Conservation (phyloP, 1,284 basidiomycete genomes). For the Fomitopsis palustris region DNA sequence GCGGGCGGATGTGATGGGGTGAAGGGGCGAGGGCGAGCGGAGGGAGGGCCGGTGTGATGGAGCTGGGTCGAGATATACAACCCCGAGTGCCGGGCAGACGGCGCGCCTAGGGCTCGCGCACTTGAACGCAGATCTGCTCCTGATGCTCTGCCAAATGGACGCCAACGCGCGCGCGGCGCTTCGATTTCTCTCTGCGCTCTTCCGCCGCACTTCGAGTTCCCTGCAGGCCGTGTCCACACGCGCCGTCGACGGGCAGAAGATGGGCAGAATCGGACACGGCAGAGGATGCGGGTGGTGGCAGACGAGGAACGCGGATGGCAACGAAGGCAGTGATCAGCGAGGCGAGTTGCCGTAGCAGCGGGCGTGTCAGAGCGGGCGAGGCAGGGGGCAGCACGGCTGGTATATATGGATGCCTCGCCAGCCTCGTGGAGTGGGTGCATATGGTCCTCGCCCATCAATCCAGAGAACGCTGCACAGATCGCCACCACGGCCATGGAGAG, state of each 20-base stretch:
- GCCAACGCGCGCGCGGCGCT: not conserved
- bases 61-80: not conserved
- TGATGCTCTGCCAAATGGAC: not conserved
- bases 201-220: not conserved
- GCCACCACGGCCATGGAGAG: not conserved
- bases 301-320: not conserved
- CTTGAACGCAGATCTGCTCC: not conserved
- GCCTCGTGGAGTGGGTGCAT: not conserved
- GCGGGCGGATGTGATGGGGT: not conserved
- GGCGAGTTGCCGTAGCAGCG: not conserved
- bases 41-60: not conserved
- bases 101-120: not conserved
- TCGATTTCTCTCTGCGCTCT: not conserved
- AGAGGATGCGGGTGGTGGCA: not conserved
- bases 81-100: not conserved
- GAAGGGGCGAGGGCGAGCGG: slow-evolving; percentile 1
- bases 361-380: not conserved
- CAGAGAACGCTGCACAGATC: not conserved
- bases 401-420: not conserved
- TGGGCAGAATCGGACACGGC: not conserved
- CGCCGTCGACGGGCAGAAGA: not conserved
- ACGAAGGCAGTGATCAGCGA: not conserved
- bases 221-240: not conserved
- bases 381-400: not conserved
- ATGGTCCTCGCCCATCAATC: not conserved